A percentile compares a stretch with the other conserved stretches of the same genome.
Evolutionary conservation across 768 basidiomycete species (phyloP).

Genomic region (Calocybe indica): DNA sequence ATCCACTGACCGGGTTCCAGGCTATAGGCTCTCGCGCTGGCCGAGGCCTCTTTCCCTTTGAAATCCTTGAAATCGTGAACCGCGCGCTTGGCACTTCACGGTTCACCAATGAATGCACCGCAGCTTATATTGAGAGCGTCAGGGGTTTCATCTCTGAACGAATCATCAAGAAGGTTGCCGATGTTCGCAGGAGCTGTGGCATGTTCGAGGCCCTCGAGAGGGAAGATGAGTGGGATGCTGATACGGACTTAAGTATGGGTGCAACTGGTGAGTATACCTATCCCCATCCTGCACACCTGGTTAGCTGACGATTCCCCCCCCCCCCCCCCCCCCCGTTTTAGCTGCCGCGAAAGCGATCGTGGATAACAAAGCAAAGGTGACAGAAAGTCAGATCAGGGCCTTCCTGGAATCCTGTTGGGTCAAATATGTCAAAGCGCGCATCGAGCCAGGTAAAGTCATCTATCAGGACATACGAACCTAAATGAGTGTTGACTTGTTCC

Average conservation of each 20-base stretch:
- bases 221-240: constrained; percentile 69
- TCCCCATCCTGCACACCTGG: neutral
- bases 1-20: constrained; percentile 29
- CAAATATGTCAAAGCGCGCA: constrained; percentile 91
- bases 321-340: constrained; percentile 15
- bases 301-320: constrained; percentile 2
- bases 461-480: neutral
- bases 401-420: constrained; percentile 89
- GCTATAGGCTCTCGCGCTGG: constrained; percentile 55
- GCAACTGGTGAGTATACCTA: constrained; percentile 50
- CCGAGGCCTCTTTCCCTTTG: constrained; percentile 75
- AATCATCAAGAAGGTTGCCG: constrained; percentile 61
- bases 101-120: constrained; percentile 67
- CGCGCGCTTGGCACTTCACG: constrained; percentile 48
- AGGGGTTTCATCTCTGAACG: constrained; percentile 64
- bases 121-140: constrained; percentile 63
- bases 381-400: constrained; percentile 64
- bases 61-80: constrained; percentile 72
- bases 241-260: constrained; percentile 71
- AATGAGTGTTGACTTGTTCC: neutral
- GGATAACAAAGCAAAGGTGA: constrained; percentile 90
- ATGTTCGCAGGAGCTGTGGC: constrained; percentile 62
- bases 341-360: constrained; percentile 68
- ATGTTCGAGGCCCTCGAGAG: constrained; percentile 81
- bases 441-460: constrained; percentile 67